Evolutionary conservation across 495 filamentous ascomycete genomes (phyloP), one percentile per base, ranked within the genome.

Genomic region (Tuber aestivum): DNA sequence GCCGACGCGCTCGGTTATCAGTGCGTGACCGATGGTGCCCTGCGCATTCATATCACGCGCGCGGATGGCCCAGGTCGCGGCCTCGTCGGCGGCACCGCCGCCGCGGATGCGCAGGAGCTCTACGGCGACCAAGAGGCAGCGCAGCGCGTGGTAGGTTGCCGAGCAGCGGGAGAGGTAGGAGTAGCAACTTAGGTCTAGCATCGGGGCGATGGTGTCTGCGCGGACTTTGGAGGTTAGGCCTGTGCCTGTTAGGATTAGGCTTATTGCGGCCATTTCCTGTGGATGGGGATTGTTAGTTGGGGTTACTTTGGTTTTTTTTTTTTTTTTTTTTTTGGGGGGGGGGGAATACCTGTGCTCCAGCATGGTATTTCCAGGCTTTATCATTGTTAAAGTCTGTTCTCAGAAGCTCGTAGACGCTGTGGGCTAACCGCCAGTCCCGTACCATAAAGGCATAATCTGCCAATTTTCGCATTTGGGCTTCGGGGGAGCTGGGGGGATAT

Each of bases 371-470:
- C 95, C 96, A 98, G 1, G 95, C 95, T 84, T 97, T 97, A 83
- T 98, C 95, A 82, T 94, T 95, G 75, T 89, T 90, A 81, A 93
- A 98, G 81, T 99, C 95, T 12, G 90, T 87, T 44, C 93, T 88
- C 5, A 99, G 86, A 23, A 98, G 87, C 32, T 98, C 95, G 83
- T 97, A 99, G 0, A 92, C 94, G 14, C 90, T 92, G 78, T 94
- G 89, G 69, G 95, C 91, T n/a, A 99, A 86, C 83, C 94, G 97
- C 89, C 90, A 98, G 83, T 99, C 95, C 38, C 95, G 89, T 37
- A 99, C 88, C 92, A 98, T 96, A 79, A 98, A 96, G 9, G 94
- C 91, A 84, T 93, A 99, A 82, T 99, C 95, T 21, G 93, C 95
- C 70, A 99, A 87, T 79, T 95, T 95, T 20, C 95, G 91, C 89